Evolutionary conservation across 768 basidiomycete species (phyloP), one percentile per base, ranked within the genome.

Genomic region (Mycena crocata): DNA sequence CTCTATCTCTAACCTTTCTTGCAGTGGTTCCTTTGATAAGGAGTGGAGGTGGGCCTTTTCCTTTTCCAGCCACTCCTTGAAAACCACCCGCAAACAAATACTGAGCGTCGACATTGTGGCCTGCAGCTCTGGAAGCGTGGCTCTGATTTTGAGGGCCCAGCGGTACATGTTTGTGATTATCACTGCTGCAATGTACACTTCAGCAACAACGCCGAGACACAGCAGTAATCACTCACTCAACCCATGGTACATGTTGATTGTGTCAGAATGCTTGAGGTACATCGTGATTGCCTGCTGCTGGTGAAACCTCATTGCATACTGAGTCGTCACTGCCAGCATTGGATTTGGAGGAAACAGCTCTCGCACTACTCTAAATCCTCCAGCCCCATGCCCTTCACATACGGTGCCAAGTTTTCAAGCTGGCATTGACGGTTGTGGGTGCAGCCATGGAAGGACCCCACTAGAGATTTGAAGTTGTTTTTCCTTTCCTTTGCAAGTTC

Each of bases 331-430:
- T 34, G 67, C 63, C 4, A 62, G 46, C 62, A 40, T 68, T 68
- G 10, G 67, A 57, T 28, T 57, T 57, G 2, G 55, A 57, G 39
- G 64, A 68, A 10, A 44, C n/a, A 37, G 17, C 44, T 30, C 56
- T 68, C 68, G 31, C 67, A 67, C 12, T 39, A 35, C 42, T 70
- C 67, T 9, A 57, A 35, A 30, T 70, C 64, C n/a, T n/a, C n/a
- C n/a, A n/a, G n/a, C n/a, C n/a, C n/a, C n/a, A n/a, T n/a, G n/a
- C n/a, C n/a, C n/a, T 39, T 32, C 13, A 48, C 44, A 28, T 69
- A 69, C 6, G 49, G 59, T 1, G 56, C 30, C 21, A 67, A 61
- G 34, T 67, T 32, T 5, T 24, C 14, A 5, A 66, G 32, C 37
- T 69, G 67, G 37, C 67, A 69, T 10, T 13, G 21, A 24, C 64